Percentiles rank a stretch among this genome's conserved stretches.
Conservation (phyloP, 495 filamentous ascomycete genomes). For the Trichocladium uniseriatum region DNA sequence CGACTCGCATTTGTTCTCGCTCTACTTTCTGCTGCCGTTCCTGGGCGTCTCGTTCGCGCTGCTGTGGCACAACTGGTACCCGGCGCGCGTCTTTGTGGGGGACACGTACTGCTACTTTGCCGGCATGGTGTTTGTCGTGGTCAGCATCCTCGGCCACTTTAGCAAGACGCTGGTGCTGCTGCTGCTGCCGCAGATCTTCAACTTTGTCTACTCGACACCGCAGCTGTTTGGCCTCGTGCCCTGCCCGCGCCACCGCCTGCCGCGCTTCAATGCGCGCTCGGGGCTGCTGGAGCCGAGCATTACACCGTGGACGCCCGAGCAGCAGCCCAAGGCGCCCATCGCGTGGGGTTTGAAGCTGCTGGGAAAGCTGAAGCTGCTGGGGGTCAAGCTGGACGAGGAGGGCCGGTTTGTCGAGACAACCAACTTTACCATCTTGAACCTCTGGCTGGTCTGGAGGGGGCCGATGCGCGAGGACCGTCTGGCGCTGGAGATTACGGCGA, state of each 20-base stretch:
- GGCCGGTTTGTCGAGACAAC: constrained; percentile 68
- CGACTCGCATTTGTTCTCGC: constrained; percentile 89
- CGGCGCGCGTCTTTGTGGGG: constrained; percentile 87
- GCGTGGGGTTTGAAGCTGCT: constrained; percentile 52
- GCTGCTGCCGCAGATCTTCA: constrained; percentile 90
- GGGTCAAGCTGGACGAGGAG: constrained; percentile 51
- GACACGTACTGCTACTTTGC: constrained; percentile 99
- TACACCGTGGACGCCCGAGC: constrained; percentile 59
- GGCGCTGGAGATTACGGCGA: constrained; percentile 59
- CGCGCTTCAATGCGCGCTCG: constrained; percentile 73
- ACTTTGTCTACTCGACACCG: constrained; percentile 86
- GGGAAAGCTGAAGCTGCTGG: constrained; percentile 52
- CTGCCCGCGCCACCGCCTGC: constrained; percentile 85
- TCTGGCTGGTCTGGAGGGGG: constrained; percentile 94
- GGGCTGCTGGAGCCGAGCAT: constrained; percentile 77
- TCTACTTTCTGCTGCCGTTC: constrained; percentile 91
- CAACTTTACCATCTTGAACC: constrained; percentile 89
- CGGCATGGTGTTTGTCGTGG: constrained; percentile 96
- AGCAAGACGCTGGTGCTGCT: constrained; percentile 90
- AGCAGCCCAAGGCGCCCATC: constrained; percentile 59
- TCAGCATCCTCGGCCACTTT: constrained; percentile 94
- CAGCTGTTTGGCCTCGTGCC: constrained; percentile 84
- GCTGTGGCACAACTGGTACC: constrained; percentile 90
- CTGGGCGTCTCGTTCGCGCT: constrained; percentile 84
- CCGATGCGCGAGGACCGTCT: constrained; percentile 82